Percentiles rank a stretch among this genome's conserved stretches.
phyloP scores from a whole-genome alignment of 2,329 filamentous ascomycete species.

The Exophiala xenobiotica region DNA sequence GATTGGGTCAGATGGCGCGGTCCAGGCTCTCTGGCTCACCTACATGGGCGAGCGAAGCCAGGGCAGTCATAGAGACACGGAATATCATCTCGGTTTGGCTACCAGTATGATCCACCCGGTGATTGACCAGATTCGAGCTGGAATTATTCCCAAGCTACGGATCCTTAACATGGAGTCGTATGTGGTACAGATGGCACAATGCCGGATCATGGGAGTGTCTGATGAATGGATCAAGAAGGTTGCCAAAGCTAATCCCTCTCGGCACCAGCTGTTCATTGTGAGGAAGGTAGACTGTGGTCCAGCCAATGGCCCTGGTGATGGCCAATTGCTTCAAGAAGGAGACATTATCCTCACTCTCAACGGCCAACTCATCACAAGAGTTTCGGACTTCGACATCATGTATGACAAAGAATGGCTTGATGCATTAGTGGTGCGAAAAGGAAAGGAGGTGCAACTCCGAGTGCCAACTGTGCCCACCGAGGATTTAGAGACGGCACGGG shows the following conservation, averaged over 20 bases:
- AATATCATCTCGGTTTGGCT: slow-evolving; percentile 91
- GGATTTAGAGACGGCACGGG: slow-evolving; percentile 87
- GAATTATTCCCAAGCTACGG: slow-evolving; percentile 74
- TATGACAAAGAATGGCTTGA: slow-evolving; percentile 83
- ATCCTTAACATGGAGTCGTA: slow-evolving; percentile 95
- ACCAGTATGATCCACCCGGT: slow-evolving; percentile 87
- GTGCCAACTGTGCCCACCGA: slow-evolving; percentile 84
- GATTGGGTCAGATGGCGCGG: slow-evolving; percentile 82
- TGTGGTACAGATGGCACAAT: slow-evolving; percentile 94
- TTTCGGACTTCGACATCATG: slow-evolving; percentile 93
- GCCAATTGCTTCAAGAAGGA: slow-evolving; percentile 73
- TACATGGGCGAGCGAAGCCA: slow-evolving; percentile 87
- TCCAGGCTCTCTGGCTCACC: slow-evolving; percentile 94
- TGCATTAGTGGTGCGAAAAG: slow-evolving; percentile 81
- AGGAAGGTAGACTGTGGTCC: slow-evolving; percentile 75
- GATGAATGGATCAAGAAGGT: slow-evolving; percentile 95
- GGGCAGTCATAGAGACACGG: slow-evolving; percentile 80
- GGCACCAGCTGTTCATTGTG: slow-evolving; percentile 98
- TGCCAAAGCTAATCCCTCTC: slow-evolving; percentile 80
- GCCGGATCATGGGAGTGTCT: slow-evolving; percentile 92
- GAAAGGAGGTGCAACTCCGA: slow-evolving; percentile 71
- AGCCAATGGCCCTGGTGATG: slow-evolving; percentile 37
- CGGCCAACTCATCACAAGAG: slow-evolving; percentile 85
- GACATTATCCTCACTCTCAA: slow-evolving; percentile 92
- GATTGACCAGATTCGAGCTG: slow-evolving; percentile 79